Evolutionary conservation across 1,139 yeast genomes (phyloP).

Genomic region (Scheffersomyces insectosa): DNA sequence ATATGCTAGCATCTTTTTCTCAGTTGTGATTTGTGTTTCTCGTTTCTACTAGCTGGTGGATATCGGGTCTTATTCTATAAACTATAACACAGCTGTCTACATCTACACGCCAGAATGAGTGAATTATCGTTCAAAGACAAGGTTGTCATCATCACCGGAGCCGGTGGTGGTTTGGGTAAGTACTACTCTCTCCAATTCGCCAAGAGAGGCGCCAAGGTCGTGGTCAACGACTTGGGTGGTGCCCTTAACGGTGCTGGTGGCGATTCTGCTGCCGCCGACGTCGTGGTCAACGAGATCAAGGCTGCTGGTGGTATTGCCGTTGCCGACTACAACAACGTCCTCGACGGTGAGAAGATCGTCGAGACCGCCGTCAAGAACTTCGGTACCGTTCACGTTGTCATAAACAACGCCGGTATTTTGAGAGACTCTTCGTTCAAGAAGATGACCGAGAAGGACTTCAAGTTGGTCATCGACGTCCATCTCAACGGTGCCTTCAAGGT

Average conservation of each 20-base stretch:
- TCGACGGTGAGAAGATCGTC: constrained; percentile 83
- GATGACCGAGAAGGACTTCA: constrained; percentile 80
- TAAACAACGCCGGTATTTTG: constrained; percentile 94
- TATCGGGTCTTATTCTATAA: no score
- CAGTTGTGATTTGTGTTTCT: no score
- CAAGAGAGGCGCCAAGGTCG: constrained; percentile 85
- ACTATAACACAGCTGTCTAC: not conserved
- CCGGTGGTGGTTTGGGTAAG: constrained; percentile 96
- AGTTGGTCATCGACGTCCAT: constrained; percentile 82
- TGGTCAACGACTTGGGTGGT: constrained; percentile 93
- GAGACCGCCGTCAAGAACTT: constrained; percentile 83
- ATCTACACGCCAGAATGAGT: constrained; percentile 23
- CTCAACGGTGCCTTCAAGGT: constrained; percentile 85
- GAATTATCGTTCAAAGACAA: constrained; percentile 64
- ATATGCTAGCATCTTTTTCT: no score
- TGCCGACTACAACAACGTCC: constrained; percentile 91
- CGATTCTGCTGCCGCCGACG: constrained; percentile 74
- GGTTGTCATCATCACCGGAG: constrained; percentile 92
- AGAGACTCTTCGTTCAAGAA: constrained; percentile 77
- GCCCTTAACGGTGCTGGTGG: constrained; percentile 71
- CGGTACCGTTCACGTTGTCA: constrained; percentile 85
- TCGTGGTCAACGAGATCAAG: constrained; percentile 82
- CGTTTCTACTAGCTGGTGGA: no score
- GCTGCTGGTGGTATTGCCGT: constrained; percentile 82
- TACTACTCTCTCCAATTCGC: constrained; percentile 88